Evolutionary conservation across 2,329 filamentous ascomycete species (phyloP).

Genomic region (Diaporthe ampelina): DNA sequence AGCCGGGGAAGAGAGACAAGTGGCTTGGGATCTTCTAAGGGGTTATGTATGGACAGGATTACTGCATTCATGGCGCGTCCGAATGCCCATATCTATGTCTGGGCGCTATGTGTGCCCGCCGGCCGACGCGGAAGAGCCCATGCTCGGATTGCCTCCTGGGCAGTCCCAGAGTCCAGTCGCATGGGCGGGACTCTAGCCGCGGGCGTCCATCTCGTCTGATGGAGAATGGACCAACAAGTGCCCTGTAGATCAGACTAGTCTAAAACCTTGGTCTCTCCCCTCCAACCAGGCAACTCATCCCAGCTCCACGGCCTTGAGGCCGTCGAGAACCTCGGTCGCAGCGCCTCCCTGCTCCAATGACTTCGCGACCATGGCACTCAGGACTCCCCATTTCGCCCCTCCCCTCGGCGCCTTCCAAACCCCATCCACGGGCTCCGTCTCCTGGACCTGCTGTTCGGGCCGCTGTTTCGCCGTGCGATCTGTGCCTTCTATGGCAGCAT

Average conservation of each 20-base stretch:
- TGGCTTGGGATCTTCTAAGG: conserved; percentile 85
- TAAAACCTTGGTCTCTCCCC: conserved; percentile 35
- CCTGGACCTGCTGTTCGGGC: conserved; percentile 56
- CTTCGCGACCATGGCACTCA: conserved; percentile 82
- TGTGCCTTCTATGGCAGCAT: conserved; percentile 63
- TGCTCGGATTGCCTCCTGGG: conserved; percentile 1
- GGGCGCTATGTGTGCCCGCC: neutral
- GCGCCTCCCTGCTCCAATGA: conserved; percentile 84
- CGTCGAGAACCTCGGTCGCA: conserved; percentile 87
- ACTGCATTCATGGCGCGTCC: neutral
- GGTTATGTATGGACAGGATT: neutral
- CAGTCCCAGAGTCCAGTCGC: neutral
- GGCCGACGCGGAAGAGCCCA: neutral
- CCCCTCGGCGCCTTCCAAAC: conserved; percentile 91
- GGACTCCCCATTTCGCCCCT: conserved; percentile 80
- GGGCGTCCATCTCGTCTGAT: neutral
- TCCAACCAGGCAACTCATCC: conserved; percentile 55
- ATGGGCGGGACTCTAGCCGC: neutral
- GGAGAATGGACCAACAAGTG: neutral
- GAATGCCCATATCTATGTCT: neutral
- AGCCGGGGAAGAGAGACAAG: conserved; percentile 55
- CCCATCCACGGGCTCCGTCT: conserved; percentile 73
- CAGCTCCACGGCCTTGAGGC: conserved; percentile 81
- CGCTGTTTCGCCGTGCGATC: conserved; percentile 51
- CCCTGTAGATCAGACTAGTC: conserved; percentile 33